phyloP scores from a whole-genome alignment of 495 filamentous ascomycete genomes.

The Tuber calosporum region DNA sequence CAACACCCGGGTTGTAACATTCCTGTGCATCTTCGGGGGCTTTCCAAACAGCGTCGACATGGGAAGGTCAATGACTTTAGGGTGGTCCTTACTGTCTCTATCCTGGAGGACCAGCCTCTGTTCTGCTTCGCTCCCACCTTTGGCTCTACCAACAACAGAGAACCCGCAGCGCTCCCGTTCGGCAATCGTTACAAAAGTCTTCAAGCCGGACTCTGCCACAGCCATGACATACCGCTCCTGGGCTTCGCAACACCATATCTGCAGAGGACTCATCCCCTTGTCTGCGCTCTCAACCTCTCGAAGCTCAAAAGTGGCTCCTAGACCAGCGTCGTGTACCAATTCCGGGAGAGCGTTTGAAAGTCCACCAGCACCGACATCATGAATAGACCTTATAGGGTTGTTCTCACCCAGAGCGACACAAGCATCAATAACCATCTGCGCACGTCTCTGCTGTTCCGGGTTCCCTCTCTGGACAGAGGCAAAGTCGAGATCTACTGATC shows the following conservation, averaged over 20 bases:
- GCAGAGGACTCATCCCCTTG: slow-evolving; percentile 80
- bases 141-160: slow-evolving; percentile 79
- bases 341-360: slow-evolving; percentile 90
- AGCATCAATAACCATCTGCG: slow-evolving; percentile 93
- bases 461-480: slow-evolving; percentile 92
- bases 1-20: slow-evolving; percentile 66
- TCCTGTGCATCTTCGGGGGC: slow-evolving; percentile 71
- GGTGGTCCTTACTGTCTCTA: slow-evolving; percentile 66
- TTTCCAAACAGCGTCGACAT: slow-evolving; percentile 90
- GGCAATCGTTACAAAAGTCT: slow-evolving; percentile 76
- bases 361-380: slow-evolving; percentile 93
- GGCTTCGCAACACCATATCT: slow-evolving; percentile 96
- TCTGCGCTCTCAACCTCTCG: slow-evolving; percentile 87
- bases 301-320: slow-evolving; percentile 83
- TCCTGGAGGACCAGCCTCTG: slow-evolving; percentile 74
- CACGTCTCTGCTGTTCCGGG: slow-evolving; percentile 87
- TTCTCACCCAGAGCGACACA: slow-evolving; percentile 73
- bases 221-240: slow-evolving; percentile 91
- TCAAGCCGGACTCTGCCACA: slow-evolving; percentile 68
- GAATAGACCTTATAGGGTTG: slow-evolving; percentile 91
- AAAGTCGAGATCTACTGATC: slow-evolving; percentile 84
- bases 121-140: slow-evolving; percentile 55
- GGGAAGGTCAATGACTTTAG: slow-evolving; percentile 79
- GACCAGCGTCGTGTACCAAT: slow-evolving; percentile 80
- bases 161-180: slow-evolving; percentile 84